Evolutionary conservation across 164 flowering plant genomes (phyloP), one percentile per base, ranked within the genome.

Genomic region (Tetrastigma voinierianum): DNA sequence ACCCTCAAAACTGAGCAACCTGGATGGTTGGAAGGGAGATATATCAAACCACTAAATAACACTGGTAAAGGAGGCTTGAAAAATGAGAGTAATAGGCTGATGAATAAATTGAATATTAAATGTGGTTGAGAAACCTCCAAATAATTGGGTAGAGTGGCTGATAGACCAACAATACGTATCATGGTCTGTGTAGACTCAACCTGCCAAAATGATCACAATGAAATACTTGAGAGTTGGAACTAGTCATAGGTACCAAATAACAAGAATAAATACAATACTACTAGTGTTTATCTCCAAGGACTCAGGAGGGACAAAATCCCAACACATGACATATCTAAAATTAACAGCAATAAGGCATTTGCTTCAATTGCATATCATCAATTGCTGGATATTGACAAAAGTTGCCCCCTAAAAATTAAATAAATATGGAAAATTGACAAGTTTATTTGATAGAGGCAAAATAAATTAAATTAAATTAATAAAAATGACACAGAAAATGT

Each of bases 1-100:
- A 96, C 99, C 81, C 98, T 85, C 71, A 96, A 81, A 96, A 96
- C 46, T 96, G 89, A 32, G 98, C 97, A 72, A 96, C 99, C 99
- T 96, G 67, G 21, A 75, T 19, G 46, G 47, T 48, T 18, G 43
- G 19, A 51, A 59, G 61, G 12, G 44, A 61, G 49, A 57, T 43
- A 23, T 44, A 19, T 9, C 20, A 44, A 67, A 16, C 18, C 52
- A 43, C 17, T 2, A 48, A 17, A 59, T 46, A 13, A 32, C 14
- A 3, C 23, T 16, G 14, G 46, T 16, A 61, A 64, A 24, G 43
- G 23, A 40, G 45, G 32, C 32, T 46, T 47, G 20, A 14, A 21
- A 32, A 40, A 52, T 23, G 46, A 49, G 55, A 16, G 4, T 3
- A 62, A 46, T 12, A 52, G 11, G 12, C 16, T 9, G 67, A 62